phyloP scores from a whole-genome alignment of 495 filamentous ascomycete genomes.

The Trichoderma asperelloides region DNA sequence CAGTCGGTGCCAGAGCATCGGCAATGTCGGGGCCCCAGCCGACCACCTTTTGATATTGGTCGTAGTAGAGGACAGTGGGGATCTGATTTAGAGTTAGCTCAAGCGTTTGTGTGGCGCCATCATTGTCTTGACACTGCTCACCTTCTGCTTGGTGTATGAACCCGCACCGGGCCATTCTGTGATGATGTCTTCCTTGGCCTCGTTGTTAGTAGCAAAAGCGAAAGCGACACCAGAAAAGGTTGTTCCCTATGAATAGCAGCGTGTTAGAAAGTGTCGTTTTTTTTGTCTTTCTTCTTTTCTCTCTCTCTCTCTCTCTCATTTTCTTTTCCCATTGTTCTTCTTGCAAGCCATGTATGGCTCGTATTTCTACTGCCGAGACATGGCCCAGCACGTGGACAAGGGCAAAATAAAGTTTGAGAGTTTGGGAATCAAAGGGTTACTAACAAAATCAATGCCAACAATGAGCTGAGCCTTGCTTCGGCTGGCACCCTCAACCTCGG shows the following conservation, averaged over 20 bases:
- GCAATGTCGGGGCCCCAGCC: constrained; percentile 72
- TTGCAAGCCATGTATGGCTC: background rate
- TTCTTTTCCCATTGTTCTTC: background rate
- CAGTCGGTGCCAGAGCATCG: constrained; percentile 63
- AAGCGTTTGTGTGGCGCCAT: background rate
- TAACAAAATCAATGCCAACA: constrained; percentile 73
- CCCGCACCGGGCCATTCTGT: constrained; percentile 70
- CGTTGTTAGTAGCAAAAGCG: constrained; percentile 66
- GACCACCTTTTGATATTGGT: constrained; percentile 68
- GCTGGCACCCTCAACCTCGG: constrained; percentile 81
- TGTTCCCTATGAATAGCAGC: constrained; percentile 43
- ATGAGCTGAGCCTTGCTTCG: constrained; percentile 73
- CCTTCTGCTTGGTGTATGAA: constrained; percentile 70
- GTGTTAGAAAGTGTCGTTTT: background rate
- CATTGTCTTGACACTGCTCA: constrained; percentile 15
- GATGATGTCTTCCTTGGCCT: constrained; percentile 72
- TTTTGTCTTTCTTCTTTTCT: background rate
- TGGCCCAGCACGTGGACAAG: background rate
- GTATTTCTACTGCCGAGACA: background rate
- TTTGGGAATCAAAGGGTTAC: constrained; percentile 19
- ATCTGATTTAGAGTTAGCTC: constrained; percentile 37
- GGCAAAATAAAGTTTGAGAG: background rate
- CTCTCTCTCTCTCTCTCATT: background rate
- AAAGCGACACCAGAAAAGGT: constrained; percentile 71
- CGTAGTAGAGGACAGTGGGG: constrained; percentile 67